phyloP scores from a whole-genome alignment of 1,139 yeast species.

The Diutina mesorugosa region DNA sequence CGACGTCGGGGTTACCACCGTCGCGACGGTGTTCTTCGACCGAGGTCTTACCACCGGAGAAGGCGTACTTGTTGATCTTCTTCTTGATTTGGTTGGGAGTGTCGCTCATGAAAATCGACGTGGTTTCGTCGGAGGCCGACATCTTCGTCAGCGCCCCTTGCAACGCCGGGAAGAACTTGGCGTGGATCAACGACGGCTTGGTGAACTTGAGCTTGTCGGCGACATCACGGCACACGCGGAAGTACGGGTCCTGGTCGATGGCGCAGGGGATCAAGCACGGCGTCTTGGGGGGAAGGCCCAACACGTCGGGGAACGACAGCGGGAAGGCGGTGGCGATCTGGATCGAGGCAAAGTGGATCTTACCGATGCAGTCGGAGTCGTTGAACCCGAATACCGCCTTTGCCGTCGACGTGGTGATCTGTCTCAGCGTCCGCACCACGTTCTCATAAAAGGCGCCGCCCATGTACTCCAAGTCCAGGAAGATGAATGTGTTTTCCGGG shows the following conservation, averaged over 20 bases:
- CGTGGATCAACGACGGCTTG: slow-evolving; percentile 86
- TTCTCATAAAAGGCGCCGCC: slow-evolving; percentile 90
- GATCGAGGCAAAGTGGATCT: slow-evolving; percentile 86
- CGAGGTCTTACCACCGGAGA: slow-evolving; percentile 86
- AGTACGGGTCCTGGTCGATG: slow-evolving; percentile 97
- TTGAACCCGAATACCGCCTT: slow-evolving; percentile 96
- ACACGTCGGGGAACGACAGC: slow-evolving; percentile 86
- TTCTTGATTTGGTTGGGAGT: slow-evolving; percentile 84
- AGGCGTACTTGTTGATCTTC: slow-evolving; percentile 93
- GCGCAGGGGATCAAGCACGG: slow-evolving; percentile 99
- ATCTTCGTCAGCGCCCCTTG: slow-evolving; percentile 96
- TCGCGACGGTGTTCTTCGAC: slow-evolving; percentile 78
- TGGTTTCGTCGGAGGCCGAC: slow-evolving; percentile 80
- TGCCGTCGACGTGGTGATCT: slow-evolving; percentile 91
- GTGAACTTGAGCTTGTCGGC: slow-evolving; percentile 84
- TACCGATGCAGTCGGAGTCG: slow-evolving; percentile 92
- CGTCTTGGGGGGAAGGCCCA: slow-evolving; percentile 73
- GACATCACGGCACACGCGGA: slow-evolving; percentile 95
- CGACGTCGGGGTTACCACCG: slow-evolving; percentile 95
- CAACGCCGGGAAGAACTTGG: slow-evolving; percentile 95
- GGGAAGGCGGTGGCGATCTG: slow-evolving; percentile 96
- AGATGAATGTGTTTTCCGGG: slow-evolving; percentile 87
- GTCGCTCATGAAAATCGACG: slow-evolving; percentile 90
- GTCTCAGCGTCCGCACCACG: slow-evolving; percentile 87
- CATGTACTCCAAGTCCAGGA: slow-evolving; percentile 87